A percentile compares a stretch with the other conserved stretches of the same genome.
These are phyloP conservation scores for Gnomoniopsis smithogilvyi DNA, from an alignment of 2,329 filamentous ascomycete species.

Conservation along the genomic window DNA sequence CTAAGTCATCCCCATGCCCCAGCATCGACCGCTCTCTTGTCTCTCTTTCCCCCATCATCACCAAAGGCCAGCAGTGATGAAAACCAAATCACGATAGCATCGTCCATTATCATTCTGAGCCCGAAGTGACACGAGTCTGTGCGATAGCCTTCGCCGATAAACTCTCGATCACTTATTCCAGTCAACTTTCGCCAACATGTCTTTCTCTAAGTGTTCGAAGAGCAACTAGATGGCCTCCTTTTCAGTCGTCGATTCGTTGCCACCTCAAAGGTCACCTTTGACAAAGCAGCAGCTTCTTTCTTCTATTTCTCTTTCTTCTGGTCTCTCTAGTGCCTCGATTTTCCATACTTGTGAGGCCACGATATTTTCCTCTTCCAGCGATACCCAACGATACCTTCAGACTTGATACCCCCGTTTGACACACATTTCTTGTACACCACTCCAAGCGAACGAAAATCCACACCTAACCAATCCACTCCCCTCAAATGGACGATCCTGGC, in stretches of 20 bases:
- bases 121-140: background rate
- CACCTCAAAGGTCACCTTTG: constrained; percentile 17
- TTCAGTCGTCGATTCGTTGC: constrained; percentile 20
- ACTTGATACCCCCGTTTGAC: constrained; percentile 18
- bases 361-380: constrained; percentile 5
- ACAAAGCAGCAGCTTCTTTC: constrained; percentile 23
- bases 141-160: constrained; percentile 2
- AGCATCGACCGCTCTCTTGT: background rate
- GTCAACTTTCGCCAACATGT: constrained; percentile 8
- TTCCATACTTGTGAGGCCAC: constrained; percentile 15
- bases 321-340: constrained; percentile 22
- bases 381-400: constrained; percentile 8
- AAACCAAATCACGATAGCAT: background rate
- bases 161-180: background rate
- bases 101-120: background rate
- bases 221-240: constrained; percentile 31
- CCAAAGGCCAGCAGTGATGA: background rate
- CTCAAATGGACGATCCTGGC: constrained; percentile 50
- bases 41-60: background rate
- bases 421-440: constrained; percentile 8
- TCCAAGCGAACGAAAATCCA: background rate
- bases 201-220: background rate
- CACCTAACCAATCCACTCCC: background rate
- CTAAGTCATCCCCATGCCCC: background rate
- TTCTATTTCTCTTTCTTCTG: constrained; percentile 18